Conservation (phyloP, 2,329 filamentous ascomycete genomes). For the Colletotrichum siamense region DNA sequence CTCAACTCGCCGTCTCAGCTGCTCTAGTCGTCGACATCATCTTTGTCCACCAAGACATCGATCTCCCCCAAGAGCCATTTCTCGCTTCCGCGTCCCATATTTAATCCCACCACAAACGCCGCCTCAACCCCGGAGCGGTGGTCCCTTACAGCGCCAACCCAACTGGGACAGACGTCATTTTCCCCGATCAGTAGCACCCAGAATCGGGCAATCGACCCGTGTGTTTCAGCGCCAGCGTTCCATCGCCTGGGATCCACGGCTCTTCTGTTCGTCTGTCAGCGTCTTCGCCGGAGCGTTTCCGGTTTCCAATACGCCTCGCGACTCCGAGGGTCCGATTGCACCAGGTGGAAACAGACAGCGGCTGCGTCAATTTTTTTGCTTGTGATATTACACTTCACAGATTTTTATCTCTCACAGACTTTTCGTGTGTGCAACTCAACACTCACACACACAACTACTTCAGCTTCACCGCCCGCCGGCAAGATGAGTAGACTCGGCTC, state of each 20-base stretch:
- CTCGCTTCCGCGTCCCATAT: slow-evolving; percentile 6
- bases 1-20: not conserved
- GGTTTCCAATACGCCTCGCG: slow-evolving; percentile 1
- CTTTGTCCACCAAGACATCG: not conserved
- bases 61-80: not conserved
- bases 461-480: not conserved
- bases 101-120: not conserved
- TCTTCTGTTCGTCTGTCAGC: slow-evolving; percentile 3
- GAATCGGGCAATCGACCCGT: not conserved
- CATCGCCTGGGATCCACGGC: slow-evolving; percentile 5
- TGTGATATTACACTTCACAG: not conserved
- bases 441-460: not conserved
- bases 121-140: not conserved
- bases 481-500: slow-evolving; percentile 53
- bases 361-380: not conserved
- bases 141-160: not conserved
- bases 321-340: slow-evolving; percentile 5
- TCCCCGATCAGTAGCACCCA: slow-evolving; percentile 1
- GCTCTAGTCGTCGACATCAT: not conserved
- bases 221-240: slow-evolving; percentile 16
- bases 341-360: not conserved
- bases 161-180: slow-evolving; percentile 9
- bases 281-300: slow-evolving; percentile 17
- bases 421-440: not conserved
- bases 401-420: not conserved